Base-by-base conservation (phyloP, 176 grass and related monocot species). In the Juncus effusus region DNA sequence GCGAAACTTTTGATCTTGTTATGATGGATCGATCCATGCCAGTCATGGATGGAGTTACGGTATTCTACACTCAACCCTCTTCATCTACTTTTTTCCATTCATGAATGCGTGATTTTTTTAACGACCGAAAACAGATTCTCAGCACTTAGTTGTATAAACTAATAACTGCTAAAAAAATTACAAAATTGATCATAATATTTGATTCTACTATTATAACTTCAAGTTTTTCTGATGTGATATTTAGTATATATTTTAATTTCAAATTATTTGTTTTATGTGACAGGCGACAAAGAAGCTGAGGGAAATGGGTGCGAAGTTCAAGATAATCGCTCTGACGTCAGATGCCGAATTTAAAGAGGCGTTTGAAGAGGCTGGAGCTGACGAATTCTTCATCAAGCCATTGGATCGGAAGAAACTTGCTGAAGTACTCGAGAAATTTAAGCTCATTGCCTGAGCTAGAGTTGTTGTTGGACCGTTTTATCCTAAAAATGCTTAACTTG, bases 21-120 rank as follows among this genome's bases (percentile, higher is more conserved):
- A 0, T 70, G 3, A 57, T 70, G 52, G 67, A 70, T 13, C 53
- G 55, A 50, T 7, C 52, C 2, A 70, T 70, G 51, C 67, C 67
- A 55, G 12, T 40, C 10, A 70, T 70, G 51, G 67, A 70, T 55
- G 67, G 67, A 12, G 52, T 70, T 2, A 15, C 53, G 51, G 67
- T 70, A 68, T 28, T 28, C 19, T 28, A 28, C 19, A 28, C 1
- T 28, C 19, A 28, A 28, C 19, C 19, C 19, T 28, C 19, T 28
- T 28, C 19, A 28, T 28, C 19, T 28, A 28, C 19, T 28, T 28
- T 28, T 28, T 28, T 28, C 19, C 19, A 1, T 28, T 28, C 1
- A 28, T 28, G 19, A 28, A 28, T 28, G 19, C 1, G 19, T 28
- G 19, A 28, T 28, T 28, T 28, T 28, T 28, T 28, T 28, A 28